These are phyloP conservation scores for Fraxinus excelsior DNA, from an alignment of 257 asterid species.

Conservation along the genomic window DNA sequence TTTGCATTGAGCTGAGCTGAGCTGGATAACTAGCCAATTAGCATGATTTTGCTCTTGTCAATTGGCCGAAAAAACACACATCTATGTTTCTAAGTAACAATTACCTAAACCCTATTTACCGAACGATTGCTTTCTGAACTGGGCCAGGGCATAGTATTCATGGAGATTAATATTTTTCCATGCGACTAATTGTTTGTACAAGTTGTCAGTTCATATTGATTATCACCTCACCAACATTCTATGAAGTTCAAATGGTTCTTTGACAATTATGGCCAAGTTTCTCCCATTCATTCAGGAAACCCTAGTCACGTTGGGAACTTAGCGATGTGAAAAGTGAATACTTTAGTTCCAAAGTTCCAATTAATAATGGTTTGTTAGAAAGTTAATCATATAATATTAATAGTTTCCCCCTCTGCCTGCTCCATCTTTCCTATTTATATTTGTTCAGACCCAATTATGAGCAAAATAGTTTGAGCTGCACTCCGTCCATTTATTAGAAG, in stretches of 20 bases:
- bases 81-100: too few relatives aligned
- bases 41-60: too few relatives aligned
- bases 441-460: slow-evolving; percentile 44
- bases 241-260: slow-evolving; percentile 1
- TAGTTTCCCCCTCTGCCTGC: too few relatives aligned
- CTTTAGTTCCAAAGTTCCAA: not conserved
- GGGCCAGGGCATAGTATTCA: not conserved
- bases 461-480: slow-evolving; percentile 93
- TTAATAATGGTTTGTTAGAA: slow-evolving; percentile 12
- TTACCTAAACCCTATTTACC: too few relatives aligned
- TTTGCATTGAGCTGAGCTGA: too few relatives aligned
- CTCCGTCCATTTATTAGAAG: slow-evolving; percentile 87
- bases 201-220: not conserved
- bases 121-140: not conserved
- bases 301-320: not conserved
- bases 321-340: not conserved
- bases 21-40: too few relatives aligned
- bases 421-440: not conserved
- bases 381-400: not conserved
- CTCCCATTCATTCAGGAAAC: not conserved
- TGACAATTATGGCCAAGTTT: not conserved
- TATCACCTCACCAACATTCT: not conserved
- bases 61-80: too few relatives aligned
- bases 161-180: not conserved
- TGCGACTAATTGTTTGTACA: not conserved